Conservation (phyloP, 768 basidiomycete genomes). For the Tylopilus sp. region DNA sequence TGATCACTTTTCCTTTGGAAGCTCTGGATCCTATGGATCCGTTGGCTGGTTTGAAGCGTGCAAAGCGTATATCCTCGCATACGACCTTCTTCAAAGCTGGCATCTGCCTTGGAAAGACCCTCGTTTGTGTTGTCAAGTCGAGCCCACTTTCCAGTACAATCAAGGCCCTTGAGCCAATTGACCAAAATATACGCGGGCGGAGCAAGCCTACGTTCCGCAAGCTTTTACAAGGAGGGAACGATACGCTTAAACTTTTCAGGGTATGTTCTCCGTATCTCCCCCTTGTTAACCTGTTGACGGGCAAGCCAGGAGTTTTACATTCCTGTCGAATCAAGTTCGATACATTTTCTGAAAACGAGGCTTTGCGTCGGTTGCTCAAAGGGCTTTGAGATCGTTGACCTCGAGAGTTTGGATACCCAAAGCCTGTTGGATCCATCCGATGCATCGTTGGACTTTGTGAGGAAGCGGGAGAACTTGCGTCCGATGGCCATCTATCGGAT, state of each 20-base stretch:
- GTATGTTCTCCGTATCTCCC: constrained; percentile 37
- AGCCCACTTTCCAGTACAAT: constrained; percentile 94
- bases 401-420: constrained; percentile 96
- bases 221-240: constrained; percentile 90
- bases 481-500: constrained; percentile 98
- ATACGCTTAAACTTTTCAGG: constrained; percentile 89
- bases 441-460: constrained; percentile 87
- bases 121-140: constrained; percentile 97
- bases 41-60: constrained; percentile 85
- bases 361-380: constrained; percentile 96
- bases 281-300: background rate
- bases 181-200: constrained; percentile 75
- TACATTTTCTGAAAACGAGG: constrained; percentile 96
- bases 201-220: constrained; percentile 93
- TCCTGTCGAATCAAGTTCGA: constrained; percentile 93
- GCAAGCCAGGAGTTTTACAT: constrained; percentile 89
- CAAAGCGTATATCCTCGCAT: constrained; percentile 92
- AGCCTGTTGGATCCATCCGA: constrained; percentile 92
- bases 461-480: constrained; percentile 80
- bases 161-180: constrained; percentile 95
- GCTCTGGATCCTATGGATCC: constrained; percentile 89
- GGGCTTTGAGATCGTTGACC: constrained; percentile 98
- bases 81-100: constrained; percentile 99
- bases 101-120: constrained; percentile 81
- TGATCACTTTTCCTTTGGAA: constrained; percentile 94